phyloP scores from a whole-genome alignment of 2,329 filamentous ascomycete genomes.

The Colletotrichum musicola region DNA sequence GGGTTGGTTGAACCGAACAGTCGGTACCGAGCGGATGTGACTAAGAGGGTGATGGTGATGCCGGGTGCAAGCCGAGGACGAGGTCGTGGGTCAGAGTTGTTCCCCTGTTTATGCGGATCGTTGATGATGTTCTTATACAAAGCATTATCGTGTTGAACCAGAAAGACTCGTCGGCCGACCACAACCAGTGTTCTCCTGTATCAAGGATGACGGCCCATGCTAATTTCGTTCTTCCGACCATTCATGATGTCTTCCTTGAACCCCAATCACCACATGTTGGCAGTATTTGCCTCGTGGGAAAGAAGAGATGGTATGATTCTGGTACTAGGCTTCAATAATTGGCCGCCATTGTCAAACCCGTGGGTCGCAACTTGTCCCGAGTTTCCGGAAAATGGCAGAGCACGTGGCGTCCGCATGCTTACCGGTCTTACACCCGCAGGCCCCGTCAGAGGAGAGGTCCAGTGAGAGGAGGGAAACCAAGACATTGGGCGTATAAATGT shows the following conservation, averaged over 20 bases:
- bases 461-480: constrained; percentile 4
- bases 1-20: not conserved
- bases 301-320: constrained; percentile 24
- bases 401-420: constrained; percentile 38
- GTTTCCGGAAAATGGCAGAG: constrained; percentile 16
- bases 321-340: constrained; percentile 41
- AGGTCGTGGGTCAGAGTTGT: no score
- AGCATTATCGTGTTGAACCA: not conserved
- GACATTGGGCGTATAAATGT: constrained; percentile 28
- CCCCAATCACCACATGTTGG: constrained; percentile 26
- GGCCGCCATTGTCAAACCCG: constrained; percentile 43
- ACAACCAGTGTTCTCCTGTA: not conserved
- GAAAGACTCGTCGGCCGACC: not conserved
- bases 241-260: not conserved
- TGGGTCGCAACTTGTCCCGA: constrained; percentile 4
- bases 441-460: not conserved
- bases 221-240: constrained; percentile 1
- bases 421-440: constrained; percentile 6
- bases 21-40: not conserved
- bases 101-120: no score
- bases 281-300: constrained; percentile 19
- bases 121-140: constrained; percentile 26
- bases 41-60: no score
- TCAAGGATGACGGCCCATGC: not conserved
- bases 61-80: no score